Percentiles rank a stretch among this genome's conserved stretches.
Conservation (phyloP, 805 yeast species). For the Saturnispora kantuleensis region DNA sequence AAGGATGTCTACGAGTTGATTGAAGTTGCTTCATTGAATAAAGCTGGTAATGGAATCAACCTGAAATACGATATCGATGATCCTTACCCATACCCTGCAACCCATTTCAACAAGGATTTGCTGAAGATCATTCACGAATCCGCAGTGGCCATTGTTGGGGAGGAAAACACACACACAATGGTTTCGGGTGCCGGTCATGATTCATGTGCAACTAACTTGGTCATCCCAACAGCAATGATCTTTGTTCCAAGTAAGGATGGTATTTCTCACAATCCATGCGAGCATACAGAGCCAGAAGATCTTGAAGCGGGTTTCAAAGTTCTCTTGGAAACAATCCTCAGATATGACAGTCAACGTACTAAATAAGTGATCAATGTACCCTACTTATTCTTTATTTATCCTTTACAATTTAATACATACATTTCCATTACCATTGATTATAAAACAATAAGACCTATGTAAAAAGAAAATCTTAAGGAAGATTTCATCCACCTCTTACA, state of each 20-base stretch:
- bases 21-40: constrained; percentile 16
- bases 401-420: background rate
- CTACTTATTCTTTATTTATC: background rate
- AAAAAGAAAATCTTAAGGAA: too few species aligned
- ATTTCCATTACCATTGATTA: background rate
- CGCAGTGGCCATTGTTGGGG: constrained; percentile 40
- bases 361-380: background rate
- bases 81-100: constrained; percentile 31
- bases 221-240: constrained; percentile 64
- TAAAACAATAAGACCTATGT: too few species aligned
- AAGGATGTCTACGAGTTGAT: constrained; percentile 28
- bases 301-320: constrained; percentile 52
- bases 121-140: constrained; percentile 42
- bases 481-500: too few species aligned
- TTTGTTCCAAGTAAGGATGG: constrained; percentile 64
- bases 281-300: constrained; percentile 55
- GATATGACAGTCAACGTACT: constrained; percentile 17
- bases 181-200: constrained; percentile 72
- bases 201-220: constrained; percentile 46
- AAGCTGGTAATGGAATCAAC: constrained; percentile 29
- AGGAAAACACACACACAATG: constrained; percentile 34
- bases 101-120: constrained; percentile 44
- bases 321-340: constrained; percentile 38
- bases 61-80: constrained; percentile 39
- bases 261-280: constrained; percentile 56